Conservation (phyloP, 345 rosid species). For the Firmiana major region DNA sequence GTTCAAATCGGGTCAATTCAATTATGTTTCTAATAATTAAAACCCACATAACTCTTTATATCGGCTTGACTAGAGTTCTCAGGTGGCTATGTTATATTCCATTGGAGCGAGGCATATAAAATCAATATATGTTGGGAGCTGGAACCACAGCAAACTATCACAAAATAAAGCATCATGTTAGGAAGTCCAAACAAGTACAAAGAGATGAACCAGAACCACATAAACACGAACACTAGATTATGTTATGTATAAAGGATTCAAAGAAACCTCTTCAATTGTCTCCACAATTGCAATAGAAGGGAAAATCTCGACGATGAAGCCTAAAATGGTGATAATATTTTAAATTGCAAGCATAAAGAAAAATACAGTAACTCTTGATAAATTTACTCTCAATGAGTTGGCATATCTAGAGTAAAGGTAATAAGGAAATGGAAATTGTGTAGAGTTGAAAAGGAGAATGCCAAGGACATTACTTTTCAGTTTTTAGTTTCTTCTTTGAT, state of each 20-base stretch:
- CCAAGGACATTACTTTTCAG: neutral
- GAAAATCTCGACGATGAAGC: neutral
- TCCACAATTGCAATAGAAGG: neutral
- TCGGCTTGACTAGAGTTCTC: too few species aligned
- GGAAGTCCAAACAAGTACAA: neutral
- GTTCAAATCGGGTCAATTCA: too few species aligned
- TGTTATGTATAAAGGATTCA: neutral
- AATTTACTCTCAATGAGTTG: neutral
- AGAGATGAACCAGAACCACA: neutral
- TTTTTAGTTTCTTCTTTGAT: constrained; percentile 1
- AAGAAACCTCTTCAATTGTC: neutral
- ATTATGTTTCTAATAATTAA: too few species aligned
- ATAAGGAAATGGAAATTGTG: neutral
- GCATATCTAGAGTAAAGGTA: neutral
- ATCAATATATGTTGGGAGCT: neutral
- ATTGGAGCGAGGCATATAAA: too few species aligned
- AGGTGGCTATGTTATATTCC: too few species aligned
- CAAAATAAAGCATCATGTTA: neutral
- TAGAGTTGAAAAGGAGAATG: neutral
- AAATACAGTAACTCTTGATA: neutral
- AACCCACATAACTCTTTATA: too few species aligned
- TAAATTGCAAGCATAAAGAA: neutral
- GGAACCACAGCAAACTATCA: neutral
- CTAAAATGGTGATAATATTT: neutral
- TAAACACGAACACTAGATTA: neutral